Base-by-base conservation (phyloP, 1,284 basidiomycete species). In the Phaffia rhodozyma region DNA sequence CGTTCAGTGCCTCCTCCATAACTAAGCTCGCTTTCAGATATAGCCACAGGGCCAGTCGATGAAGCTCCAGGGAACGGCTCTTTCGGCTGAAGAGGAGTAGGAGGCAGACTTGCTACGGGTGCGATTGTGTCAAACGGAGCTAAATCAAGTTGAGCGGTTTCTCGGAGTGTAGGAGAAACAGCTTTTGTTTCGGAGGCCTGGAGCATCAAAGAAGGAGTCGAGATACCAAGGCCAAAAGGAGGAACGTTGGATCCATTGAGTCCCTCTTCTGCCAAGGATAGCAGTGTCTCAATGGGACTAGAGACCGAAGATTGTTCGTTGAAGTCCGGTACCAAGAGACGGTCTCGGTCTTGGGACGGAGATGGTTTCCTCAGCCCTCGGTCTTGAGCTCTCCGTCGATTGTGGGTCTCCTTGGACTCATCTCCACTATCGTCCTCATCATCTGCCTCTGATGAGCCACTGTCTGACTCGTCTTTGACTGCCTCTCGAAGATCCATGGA, bases 401-500 rank as follows among this genome's bases (percentile, higher is more conserved):
- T 27, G 38, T 16, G 47, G 18, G 20, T 70, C 71, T 66, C 84
- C 83, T 27, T 87, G 85, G 52, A 83, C 81, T 32, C 66, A 27
- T 58, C 58, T 47, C 67, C 70, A 29, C 70, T 64, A 43, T 74
- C 73, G 54, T 76, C 74, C 58, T 74, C 89, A 69, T 94, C 90
- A 69, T 93, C 91, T 27, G 89, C 91, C 69, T 91, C 89, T 69
- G 87, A 89, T 0, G 85, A 86, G 11, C 85, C 85, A 64, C 81
- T 72, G 63, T 78, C 76, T 49, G 85, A 86, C 69, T 93, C 88
- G 70, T 96, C 92, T 66, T 83, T 83, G 70, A 97, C 89, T 0
- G 90, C 93, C 71, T 97, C 92, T 71, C 89, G 86, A 67, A 97
- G 84, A 70, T 89, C 96, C 68, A 89, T 86, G 55, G 97, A 84